Evolutionary conservation across 495 filamentous ascomycete species (phyloP).

Genomic region (Lindgomyces ingoldianus): DNA sequence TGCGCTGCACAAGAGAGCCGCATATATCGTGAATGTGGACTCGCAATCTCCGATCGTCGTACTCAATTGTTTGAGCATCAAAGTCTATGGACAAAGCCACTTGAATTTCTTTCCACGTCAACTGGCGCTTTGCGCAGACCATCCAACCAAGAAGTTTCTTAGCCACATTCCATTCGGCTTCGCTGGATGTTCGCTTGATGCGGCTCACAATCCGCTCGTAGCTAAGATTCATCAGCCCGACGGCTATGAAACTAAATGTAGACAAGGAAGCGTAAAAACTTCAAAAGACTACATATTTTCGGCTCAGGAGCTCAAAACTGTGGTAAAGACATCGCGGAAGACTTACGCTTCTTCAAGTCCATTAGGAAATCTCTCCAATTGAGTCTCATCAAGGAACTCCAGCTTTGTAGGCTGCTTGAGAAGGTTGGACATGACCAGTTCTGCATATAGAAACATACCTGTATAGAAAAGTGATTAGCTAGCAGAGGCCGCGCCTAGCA

Average conservation of each 20-base stretch:
- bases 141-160: constrained; percentile 51
- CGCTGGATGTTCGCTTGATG: constrained; percentile 37
- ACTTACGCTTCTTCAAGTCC: constrained; percentile 51
- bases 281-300: too few relatives aligned
- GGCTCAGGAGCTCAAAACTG: not conserved
- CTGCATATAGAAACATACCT: constrained; percentile 57
- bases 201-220: constrained; percentile 49
- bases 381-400: constrained; percentile 42
- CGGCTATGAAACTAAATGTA: not conserved
- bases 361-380: constrained; percentile 41
- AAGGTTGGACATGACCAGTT: constrained; percentile 50
- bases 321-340: not conserved
- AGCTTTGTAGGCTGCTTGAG: constrained; percentile 38
- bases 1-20: constrained; percentile 46
- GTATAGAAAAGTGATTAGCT: not conserved
- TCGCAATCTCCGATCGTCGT: constrained; percentile 32
- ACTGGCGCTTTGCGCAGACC: constrained; percentile 48
- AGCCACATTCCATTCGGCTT: constrained; percentile 40
- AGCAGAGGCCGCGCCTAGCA: not conserved
- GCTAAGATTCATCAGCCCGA: constrained; percentile 27
- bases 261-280: too few relatives aligned
- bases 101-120: constrained; percentile 54
- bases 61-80: constrained; percentile 19
- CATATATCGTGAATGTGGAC: constrained; percentile 47
- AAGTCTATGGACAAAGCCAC: constrained; percentile 40